phyloP scores from a whole-genome alignment of 768 basidiomycete species.

The Lentinula raphanica region DNA sequence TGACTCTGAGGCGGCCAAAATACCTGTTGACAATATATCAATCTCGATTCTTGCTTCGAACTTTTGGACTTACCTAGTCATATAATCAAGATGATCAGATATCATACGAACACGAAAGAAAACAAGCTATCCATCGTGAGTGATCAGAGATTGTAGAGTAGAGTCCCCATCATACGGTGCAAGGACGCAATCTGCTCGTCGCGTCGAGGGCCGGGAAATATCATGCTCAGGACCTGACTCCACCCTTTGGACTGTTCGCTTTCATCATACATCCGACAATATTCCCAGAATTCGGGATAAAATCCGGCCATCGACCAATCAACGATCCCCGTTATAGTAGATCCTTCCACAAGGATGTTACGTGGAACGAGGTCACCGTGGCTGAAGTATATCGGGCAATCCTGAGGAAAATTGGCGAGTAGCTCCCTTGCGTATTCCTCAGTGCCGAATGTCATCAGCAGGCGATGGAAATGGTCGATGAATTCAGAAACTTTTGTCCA shows the following conservation, averaged over 20 bases:
- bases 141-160: background rate
- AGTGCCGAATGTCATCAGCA: slow-evolving; percentile 16
- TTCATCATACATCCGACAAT: slow-evolving; percentile 7
- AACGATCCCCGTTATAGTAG: slow-evolving; percentile 12
- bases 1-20: too few relatives aligned
- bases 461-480: slow-evolving; percentile 15
- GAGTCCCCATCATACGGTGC: background rate
- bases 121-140: background rate
- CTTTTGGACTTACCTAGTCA: too few relatives aligned
- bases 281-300: slow-evolving; percentile 14
- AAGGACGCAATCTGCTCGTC: background rate
- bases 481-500: slow-evolving; percentile 17
- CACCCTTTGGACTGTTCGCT: background rate
- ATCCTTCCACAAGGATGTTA: slow-evolving; percentile 10
- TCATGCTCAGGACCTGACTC: slow-evolving; percentile 1
- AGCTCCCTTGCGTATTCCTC: slow-evolving; percentile 12
- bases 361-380: slow-evolving; percentile 10
- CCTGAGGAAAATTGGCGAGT: slow-evolving; percentile 5
- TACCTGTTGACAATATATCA: too few relatives aligned
- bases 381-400: background rate
- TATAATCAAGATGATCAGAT: too few relatives aligned
- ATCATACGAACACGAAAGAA: too few relatives aligned
- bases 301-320: slow-evolving; percentile 14
- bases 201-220: slow-evolving; percentile 2
- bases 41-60: too few relatives aligned